These are phyloP conservation scores for Trichoderma lentiforme DNA, from an alignment of 2,329 filamentous ascomycete species.

Conservation along the genomic window DNA sequence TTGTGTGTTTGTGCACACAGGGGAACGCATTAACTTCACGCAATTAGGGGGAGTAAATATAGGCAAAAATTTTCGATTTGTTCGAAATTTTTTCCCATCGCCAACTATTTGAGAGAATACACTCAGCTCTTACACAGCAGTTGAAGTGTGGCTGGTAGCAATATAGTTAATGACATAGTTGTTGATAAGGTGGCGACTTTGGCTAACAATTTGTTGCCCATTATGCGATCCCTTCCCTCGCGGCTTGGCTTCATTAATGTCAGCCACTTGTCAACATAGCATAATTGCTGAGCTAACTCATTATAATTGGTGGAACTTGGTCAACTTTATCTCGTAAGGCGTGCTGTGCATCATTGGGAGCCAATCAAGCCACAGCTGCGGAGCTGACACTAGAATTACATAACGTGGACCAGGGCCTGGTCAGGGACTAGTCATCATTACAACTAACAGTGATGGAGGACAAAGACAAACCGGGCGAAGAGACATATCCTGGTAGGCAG, in stretches of 20 bases:
- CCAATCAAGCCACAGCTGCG: neutral
- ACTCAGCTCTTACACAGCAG: neutral
- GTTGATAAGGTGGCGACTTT: neutral
- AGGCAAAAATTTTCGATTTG: neutral
- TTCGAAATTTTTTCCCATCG: neutral
- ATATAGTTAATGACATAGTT: neutral
- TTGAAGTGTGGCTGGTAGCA: neutral
- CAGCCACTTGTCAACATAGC: constrained; percentile 12
- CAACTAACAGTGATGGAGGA: neutral
- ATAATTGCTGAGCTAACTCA: neutral
- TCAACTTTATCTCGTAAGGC: neutral
- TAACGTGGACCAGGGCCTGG: neutral
- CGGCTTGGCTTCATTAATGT: neutral
- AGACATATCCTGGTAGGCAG: neutral
- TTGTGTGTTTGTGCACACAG: neutral
- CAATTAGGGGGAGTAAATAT: neutral
- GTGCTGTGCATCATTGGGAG: neutral
- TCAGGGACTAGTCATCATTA: neutral
- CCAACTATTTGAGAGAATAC: neutral
- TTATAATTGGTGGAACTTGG: neutral
- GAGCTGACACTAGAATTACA: constrained; percentile 13
- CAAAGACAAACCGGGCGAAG: neutral
- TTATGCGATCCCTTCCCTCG: neutral
- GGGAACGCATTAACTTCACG: neutral
- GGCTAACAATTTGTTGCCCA: neutral